Conservation (phyloP, 2,329 filamentous ascomycete species). For the Ceratocystis papillata region DNA sequence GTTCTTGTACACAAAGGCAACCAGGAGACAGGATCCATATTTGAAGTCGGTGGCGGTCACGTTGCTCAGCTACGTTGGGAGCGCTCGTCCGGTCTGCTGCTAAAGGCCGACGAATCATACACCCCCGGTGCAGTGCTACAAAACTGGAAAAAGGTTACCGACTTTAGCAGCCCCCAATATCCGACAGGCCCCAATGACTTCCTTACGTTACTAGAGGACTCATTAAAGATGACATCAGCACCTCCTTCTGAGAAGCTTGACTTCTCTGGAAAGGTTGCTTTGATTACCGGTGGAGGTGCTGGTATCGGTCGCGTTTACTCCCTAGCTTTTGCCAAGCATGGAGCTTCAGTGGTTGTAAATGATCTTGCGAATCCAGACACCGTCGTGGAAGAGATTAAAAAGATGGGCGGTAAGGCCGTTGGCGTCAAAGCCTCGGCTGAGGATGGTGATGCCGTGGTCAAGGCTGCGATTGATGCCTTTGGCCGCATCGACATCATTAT, state of each 20-base stretch:
- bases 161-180: slow-evolving; percentile 77
- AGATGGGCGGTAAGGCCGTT: slow-evolving; percentile 76
- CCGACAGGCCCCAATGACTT: slow-evolving; percentile 82
- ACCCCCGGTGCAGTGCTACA: slow-evolving; percentile 78
- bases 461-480: slow-evolving; percentile 84
- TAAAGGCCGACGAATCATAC: slow-evolving; percentile 79
- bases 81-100: slow-evolving; percentile 73
- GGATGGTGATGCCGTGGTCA: slow-evolving; percentile 82
- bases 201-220: slow-evolving; percentile 71
- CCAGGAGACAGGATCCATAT: slow-evolving; percentile 80
- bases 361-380: slow-evolving; percentile 86
- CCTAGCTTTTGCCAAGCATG: slow-evolving; percentile 74
- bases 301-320: slow-evolving; percentile 87
- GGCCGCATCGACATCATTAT: slow-evolving; percentile 89
- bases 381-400: slow-evolving; percentile 86
- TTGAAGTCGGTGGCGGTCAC: slow-evolving; percentile 87
- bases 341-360: slow-evolving; percentile 83
- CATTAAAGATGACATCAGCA: slow-evolving; percentile 64
- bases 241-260: slow-evolving; percentile 62
- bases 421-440: slow-evolving; percentile 90
- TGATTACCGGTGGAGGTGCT: slow-evolving; percentile 79
- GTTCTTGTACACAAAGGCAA: slow-evolving; percentile 79
- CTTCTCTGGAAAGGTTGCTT: slow-evolving; percentile 73
- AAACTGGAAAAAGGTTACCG: slow-evolving; percentile 78
- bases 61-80: slow-evolving; percentile 93